Base-by-base conservation (phyloP, 2,329 filamentous ascomycete genomes). In the Aureobasidium sp. region DNA sequence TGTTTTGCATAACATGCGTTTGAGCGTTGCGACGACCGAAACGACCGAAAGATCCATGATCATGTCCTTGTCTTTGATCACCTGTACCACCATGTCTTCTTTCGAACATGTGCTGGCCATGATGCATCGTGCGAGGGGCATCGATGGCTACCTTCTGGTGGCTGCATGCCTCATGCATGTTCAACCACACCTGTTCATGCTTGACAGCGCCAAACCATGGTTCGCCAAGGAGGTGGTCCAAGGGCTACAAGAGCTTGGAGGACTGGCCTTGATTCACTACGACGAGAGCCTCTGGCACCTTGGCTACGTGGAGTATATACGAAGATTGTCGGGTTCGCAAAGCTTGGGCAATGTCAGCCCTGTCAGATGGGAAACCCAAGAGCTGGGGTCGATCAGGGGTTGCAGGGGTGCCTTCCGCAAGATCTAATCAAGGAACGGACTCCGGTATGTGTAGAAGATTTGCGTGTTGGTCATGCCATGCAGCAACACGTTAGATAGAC, bases 291-390 rank as follows among this genome's bases (percentile, higher is more conserved):
- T 37, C 34, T 14, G n/a, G 20, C 2, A 27, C 34, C 49, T 37
- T 15, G 12, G 34, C 20, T 37, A 6, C 49, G 25, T 27, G 5
- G 3, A 22, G 12, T 36, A 27, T 42, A 37, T 22, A 34, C 25
- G 53, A 45, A 17, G 27, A 34, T 42, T 7, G 42, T 7, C 15
- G 20, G 22, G 11, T 29, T 22, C 37, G 51, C 11, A 42, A 55
- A 55, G 51, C 51, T 42, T 42, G 22, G 51, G 17, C 51, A 36
- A 25, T 29, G 51, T 45, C 53, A 56, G 53, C 53, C 53, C 53
- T 56, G 39, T 45, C 53, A 37, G 31, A 45, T 56, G 25, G 15
- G 36, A 55, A n/a, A 31, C 17, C 25, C 20, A 22, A 36, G 47
- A 31, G 29, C 53, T 31, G 53, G 37, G 37, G 37, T 42, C 25